phyloP scores from a whole-genome alignment of 805 yeast species.

The Crinitomyces ghanaensis region DNA sequence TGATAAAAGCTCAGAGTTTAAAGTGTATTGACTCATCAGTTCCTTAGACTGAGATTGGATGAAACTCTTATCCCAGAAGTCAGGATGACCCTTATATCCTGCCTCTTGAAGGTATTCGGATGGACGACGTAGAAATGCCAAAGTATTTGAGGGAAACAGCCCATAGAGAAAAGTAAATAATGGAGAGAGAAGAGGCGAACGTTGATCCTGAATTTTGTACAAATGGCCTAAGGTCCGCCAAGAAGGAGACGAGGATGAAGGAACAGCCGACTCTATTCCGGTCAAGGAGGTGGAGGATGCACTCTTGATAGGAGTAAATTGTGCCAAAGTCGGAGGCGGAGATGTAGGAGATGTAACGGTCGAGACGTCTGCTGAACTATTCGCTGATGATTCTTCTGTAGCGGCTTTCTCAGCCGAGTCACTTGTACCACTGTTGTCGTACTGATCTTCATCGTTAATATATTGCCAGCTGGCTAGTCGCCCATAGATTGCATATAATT shows the following conservation, averaged over 20 bases:
- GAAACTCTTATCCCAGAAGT: slow-evolving; percentile 28
- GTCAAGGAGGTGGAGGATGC: too few relatives aligned
- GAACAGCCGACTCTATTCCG: background rate
- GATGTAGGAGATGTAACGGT: background rate
- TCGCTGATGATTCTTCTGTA: background rate
- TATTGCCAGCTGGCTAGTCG: slow-evolving; percentile 32
- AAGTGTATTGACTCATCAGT: slow-evolving; percentile 27
- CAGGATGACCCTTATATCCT: slow-evolving; percentile 14
- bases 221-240: slow-evolving; percentile 20
- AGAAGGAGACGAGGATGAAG: slow-evolving; percentile 7
- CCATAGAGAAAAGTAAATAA: slow-evolving; percentile 46
- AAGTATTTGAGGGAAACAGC: slow-evolving; percentile 40
- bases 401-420: background rate
- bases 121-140: slow-evolving; percentile 35
- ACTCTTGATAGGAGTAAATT: too few relatives aligned
- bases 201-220: slow-evolving; percentile 9
- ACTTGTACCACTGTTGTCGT: background rate
- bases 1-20: slow-evolving; percentile 40
- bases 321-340: background rate
- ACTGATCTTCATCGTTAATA: slow-evolving; percentile 6
- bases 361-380: background rate
- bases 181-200: slow-evolving; percentile 24
- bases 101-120: slow-evolving; percentile 23
- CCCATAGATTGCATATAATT: slow-evolving; percentile 34
- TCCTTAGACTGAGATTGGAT: slow-evolving; percentile 23